Evolutionary conservation across 2,329 filamentous ascomycete species (phyloP), one percentile per base, ranked within the genome.

Genomic region (Penicillium nordicum): DNA sequence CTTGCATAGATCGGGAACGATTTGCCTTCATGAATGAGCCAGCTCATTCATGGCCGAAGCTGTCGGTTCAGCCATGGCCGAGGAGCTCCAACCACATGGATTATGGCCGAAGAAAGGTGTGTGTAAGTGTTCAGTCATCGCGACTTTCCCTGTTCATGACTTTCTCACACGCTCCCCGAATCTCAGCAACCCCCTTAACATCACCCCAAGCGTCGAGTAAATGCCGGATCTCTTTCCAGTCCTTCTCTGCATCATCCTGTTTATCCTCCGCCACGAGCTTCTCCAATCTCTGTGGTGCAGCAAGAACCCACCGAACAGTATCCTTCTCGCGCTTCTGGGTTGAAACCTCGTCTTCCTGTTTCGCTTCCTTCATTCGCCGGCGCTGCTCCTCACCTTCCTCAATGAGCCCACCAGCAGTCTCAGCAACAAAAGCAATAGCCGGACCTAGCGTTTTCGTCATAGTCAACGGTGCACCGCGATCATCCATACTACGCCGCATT

Each of bases 401-500:
- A 42, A 75, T 76, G 57, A 78, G 58, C 1, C 69, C 61, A 14
- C 69, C 68, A 16, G 74, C 76, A 34, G 75, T 78, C 63, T 77
- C 76, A 14, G 76, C 74, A 54, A 78, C 75, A 54, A 77, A 76
- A 1, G 71, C 67, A 62, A 78, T 74, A 2, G 75, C 73, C 30
- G 74, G 74, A 4, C 68, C 70, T 37, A 79, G 57, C 5, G 74
- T 77, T 58, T 76, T 78, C 12, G 77, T 76, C 70, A 79, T 75
- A 0, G 72, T 74, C 65, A 79, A 68, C n/a, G 78, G 75, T 11
- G 73, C 71, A 2, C 74, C 70, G 4, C 74, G 69, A 47, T 77
- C 75, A 61, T 79, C 77, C 73, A 80, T 79, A 55, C 76, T 79
- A 55, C 66, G 68, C 32, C 78, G 70, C 78, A 80, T 79, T 77